phyloP scores from a whole-genome alignment of 805 yeast genomes.

The Brettanomyces custersianus region DNA sequence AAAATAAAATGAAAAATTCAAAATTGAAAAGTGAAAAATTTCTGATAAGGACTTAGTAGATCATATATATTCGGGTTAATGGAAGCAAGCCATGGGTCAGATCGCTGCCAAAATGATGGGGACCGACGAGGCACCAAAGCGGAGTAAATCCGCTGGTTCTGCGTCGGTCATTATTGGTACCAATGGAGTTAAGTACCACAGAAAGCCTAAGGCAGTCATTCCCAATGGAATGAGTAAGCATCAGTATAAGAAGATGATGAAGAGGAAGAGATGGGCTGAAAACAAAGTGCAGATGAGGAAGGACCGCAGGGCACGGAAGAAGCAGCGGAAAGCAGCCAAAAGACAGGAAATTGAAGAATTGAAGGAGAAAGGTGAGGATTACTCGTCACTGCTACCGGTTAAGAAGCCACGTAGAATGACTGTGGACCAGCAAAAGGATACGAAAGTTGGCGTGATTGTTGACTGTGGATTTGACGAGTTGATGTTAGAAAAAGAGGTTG shows the following conservation, averaged over 20 bases:
- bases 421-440: slow-evolving; percentile 37
- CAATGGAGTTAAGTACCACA: neutral
- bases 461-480: slow-evolving; percentile 89
- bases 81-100: too few relatives aligned
- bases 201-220: slow-evolving; percentile 19
- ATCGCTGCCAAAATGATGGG: too few relatives aligned
- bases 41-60: too few relatives aligned
- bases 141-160: too few relatives aligned
- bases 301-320: slow-evolving; percentile 46
- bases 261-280: slow-evolving; percentile 37
- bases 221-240: slow-evolving; percentile 87
- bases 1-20: too few relatives aligned
- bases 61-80: too few relatives aligned
- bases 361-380: slow-evolving; percentile 30
- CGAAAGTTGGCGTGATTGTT: slow-evolving; percentile 50
- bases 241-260: slow-evolving; percentile 72
- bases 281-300: slow-evolving; percentile 52
- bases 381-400: slow-evolving; percentile 26
- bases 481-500: slow-evolving; percentile 67
- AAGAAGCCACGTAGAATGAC: slow-evolving; percentile 20
- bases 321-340: slow-evolving; percentile 25
- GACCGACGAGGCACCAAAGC: too few relatives aligned
- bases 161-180: neutral
- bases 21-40: too few relatives aligned
- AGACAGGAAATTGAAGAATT: slow-evolving; percentile 25